phyloP scores from a whole-genome alignment of 495 filamentous ascomycete species.

The Daldinia childiae region DNA sequence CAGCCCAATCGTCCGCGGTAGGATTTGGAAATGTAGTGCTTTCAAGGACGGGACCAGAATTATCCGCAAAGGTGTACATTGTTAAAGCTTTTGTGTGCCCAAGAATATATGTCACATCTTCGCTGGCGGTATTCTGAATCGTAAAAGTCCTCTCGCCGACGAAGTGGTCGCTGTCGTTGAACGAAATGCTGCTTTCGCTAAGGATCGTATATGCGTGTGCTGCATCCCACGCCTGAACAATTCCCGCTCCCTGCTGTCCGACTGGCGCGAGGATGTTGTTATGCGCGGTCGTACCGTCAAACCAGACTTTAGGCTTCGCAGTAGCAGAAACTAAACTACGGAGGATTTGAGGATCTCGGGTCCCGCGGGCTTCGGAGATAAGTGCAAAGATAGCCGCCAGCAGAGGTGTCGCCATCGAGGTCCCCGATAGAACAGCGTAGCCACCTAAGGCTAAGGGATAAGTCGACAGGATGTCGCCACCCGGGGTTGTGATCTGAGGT shows the following conservation, averaged over 20 bases:
- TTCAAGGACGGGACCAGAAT: background rate
- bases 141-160: conserved; percentile 44
- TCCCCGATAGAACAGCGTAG: background rate
- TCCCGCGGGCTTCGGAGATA: background rate
- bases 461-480: conserved; percentile 63
- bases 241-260: background rate
- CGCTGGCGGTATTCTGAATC: conserved; percentile 47
- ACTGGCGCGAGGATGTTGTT: background rate
- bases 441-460: conserved; percentile 50
- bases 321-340: background rate
- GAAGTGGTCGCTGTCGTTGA: conserved; percentile 56
- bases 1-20: background rate
- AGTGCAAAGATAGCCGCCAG: background rate
- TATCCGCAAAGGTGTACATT: background rate
- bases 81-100: background rate
- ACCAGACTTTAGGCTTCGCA: background rate
- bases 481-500: conserved; percentile 59
- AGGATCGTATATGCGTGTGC: conserved; percentile 43
- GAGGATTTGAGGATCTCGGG: background rate
- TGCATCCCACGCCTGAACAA: background rate
- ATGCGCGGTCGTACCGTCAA: background rate
- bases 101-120: background rate
- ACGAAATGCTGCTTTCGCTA: conserved; percentile 49
- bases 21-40: background rate
- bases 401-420: background rate